These are phyloP conservation scores for Royoungia palumana DNA, from an alignment of 768 basidiomycete species.

Conservation along the genomic window DNA sequence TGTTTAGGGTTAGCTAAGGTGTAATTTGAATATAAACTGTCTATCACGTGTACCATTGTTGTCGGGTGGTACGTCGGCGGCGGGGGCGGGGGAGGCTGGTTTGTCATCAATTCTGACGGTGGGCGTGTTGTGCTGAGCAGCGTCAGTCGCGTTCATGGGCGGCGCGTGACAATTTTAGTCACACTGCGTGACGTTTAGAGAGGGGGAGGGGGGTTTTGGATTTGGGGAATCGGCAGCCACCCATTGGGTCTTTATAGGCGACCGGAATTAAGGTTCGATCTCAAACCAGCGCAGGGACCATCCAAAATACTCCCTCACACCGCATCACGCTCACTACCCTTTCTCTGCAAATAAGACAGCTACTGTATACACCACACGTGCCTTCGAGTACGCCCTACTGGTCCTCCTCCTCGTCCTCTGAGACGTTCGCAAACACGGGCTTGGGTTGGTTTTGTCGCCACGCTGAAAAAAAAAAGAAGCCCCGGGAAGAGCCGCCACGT, in stretches of 20 bases:
- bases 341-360: conserved; percentile 7
- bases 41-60: conserved; percentile 41
- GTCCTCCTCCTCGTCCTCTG: conserved; percentile 56
- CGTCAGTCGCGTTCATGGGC: conserved; percentile 57
- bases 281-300: conserved; percentile 71
- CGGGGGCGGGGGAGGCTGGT: conserved; percentile 9
- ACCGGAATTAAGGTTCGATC: conserved; percentile 82
- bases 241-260: conserved; percentile 80
- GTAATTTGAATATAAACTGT: conserved; percentile 28
- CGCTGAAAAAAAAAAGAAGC: conserved; percentile 55
- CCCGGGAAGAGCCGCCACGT: conserved; percentile 49
- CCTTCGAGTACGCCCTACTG: conserved; percentile 41
- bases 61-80: conserved; percentile 18
- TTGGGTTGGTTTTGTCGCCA: conserved; percentile 85
- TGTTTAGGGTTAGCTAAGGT: conserved; percentile 40
- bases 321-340: conserved; percentile 19
- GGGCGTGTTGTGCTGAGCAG: conserved; percentile 29
- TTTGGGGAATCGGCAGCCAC: conserved; percentile 66
- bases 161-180: conserved; percentile 62
- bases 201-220: conserved; percentile 53
- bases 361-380: conserved; percentile 1
- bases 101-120: conserved; percentile 29
- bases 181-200: conserved; percentile 55
- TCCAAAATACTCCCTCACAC: conserved; percentile 38
- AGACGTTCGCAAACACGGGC: conserved; percentile 71